Percentiles rank a stretch among this genome's conserved stretches.
phyloP scores from a whole-genome alignment of 1,139 yeast genomes.

The Sugiyamaella neomexicana region DNA sequence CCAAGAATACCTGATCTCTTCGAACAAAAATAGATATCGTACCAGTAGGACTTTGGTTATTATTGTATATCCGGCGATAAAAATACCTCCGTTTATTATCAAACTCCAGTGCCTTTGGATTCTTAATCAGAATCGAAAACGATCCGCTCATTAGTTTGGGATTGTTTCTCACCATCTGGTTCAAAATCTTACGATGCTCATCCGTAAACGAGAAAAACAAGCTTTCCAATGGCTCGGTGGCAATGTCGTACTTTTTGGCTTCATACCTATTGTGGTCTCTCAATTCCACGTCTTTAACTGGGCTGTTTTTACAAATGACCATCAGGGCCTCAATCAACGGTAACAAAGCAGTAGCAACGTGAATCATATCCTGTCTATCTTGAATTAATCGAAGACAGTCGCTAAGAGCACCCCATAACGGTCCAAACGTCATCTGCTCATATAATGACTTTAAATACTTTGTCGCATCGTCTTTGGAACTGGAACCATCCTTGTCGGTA shows the following conservation, averaged over 20 bases:
- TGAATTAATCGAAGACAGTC: conserved; percentile 59
- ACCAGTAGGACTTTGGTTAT: conserved; percentile 41
- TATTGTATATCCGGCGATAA: conserved; percentile 53
- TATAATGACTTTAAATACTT: conserved; percentile 48
- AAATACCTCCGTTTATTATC: conserved; percentile 91
- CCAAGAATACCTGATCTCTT: conserved; percentile 89
- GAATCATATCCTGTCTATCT: conserved; percentile 49
- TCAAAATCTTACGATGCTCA: conserved; percentile 82
- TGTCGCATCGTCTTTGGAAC: conserved; percentile 48
- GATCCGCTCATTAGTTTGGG: conserved; percentile 97
- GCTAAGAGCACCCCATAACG: conserved; percentile 85
- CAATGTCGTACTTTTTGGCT: conserved; percentile 61
- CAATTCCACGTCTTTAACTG: conserved; percentile 53
- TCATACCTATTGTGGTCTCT: conserved; percentile 56
- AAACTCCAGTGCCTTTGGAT: conserved; percentile 88
- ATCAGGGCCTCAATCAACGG: conserved; percentile 90
- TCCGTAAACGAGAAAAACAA: conserved; percentile 87
- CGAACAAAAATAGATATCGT: conserved; percentile 67
- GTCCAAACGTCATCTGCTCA: conserved; percentile 67
- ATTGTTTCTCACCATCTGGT: conserved; percentile 88
- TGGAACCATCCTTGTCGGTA: conserved; percentile 32
- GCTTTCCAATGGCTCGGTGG: conserved; percentile 74
- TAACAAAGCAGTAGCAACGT: conserved; percentile 76
- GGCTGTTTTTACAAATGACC: conserved; percentile 92
- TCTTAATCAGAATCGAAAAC: conserved; percentile 82